Conservation (phyloP, 306 rosid genomes). For the Geum urbanum region DNA sequence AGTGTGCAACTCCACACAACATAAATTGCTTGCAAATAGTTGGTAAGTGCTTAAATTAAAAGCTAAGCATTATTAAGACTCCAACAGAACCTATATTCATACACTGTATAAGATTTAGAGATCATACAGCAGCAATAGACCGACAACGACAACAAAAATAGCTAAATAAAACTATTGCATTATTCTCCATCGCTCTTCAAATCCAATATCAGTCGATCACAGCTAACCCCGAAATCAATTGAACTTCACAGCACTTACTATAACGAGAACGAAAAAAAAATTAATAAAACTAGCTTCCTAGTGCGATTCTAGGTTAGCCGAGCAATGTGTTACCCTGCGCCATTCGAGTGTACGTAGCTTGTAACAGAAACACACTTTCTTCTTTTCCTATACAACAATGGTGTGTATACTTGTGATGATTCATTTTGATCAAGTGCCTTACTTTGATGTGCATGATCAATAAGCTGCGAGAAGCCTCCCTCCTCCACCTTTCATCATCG, state of each 20-base stretch:
- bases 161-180: too few species aligned
- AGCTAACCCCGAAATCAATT: too few species aligned
- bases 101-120: background rate
- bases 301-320: background rate
- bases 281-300: too few species aligned
- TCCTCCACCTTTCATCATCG: constrained; percentile 56
- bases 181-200: too few species aligned
- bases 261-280: too few species aligned
- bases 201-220: too few species aligned
- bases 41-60: background rate
- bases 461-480: constrained; percentile 25
- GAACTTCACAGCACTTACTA: too few species aligned
- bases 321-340: background rate
- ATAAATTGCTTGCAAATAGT: background rate
- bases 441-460: background rate
- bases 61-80: background rate
- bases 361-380: background rate
- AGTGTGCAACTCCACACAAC: background rate
- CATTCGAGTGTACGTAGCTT: background rate
- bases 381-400: constrained; percentile 3
- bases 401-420: background rate
- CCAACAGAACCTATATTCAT: background rate
- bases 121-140: too few species aligned
- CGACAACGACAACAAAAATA: too few species aligned
- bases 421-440: background rate